Percentiles rank a stretch among this genome's conserved stretches.
phyloP scores from a whole-genome alignment of 2,329 filamentous ascomycete genomes.

The Hymenoscyphus fructigenus region DNA sequence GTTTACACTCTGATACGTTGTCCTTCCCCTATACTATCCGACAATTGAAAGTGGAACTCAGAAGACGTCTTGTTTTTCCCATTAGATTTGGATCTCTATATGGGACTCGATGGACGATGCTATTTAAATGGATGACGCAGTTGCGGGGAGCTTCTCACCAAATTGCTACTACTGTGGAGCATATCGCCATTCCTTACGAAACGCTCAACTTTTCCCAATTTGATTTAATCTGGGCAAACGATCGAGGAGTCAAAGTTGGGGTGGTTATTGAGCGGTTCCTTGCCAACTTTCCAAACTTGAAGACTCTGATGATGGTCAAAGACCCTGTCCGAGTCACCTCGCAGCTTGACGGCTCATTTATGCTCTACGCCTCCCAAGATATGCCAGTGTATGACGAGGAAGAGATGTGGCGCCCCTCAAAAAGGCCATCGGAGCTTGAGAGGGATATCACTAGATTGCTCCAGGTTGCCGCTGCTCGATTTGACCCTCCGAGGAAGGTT shows the following conservation, averaged over 20 bases:
- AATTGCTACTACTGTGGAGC: background rate
- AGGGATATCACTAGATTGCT: background rate
- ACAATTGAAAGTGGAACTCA: background rate
- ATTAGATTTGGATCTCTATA: background rate
- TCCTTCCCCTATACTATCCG: background rate
- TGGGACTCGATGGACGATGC: background rate
- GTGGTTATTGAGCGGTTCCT: background rate
- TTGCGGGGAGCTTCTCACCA: background rate
- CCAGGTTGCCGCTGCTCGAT: background rate
- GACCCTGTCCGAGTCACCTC: background rate
- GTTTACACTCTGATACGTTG: background rate
- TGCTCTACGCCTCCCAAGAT: background rate
- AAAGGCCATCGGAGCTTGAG: background rate
- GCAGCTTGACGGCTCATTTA: background rate
- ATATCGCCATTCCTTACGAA: background rate
- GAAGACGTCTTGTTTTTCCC: background rate
- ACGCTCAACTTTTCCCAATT: background rate
- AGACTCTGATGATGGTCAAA: background rate
- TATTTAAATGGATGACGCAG: background rate
- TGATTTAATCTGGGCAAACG: background rate
- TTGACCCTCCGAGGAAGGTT: background rate
- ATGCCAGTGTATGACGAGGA: background rate
- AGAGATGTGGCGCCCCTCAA: background rate
- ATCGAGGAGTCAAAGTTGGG: background rate
- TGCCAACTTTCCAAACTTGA: background rate